A percentile compares a stretch with the other conserved stretches of the same genome.
Evolutionary conservation across 1,284 basidiomycete species (phyloP).

Genomic region (Tylopilus sp.): DNA sequence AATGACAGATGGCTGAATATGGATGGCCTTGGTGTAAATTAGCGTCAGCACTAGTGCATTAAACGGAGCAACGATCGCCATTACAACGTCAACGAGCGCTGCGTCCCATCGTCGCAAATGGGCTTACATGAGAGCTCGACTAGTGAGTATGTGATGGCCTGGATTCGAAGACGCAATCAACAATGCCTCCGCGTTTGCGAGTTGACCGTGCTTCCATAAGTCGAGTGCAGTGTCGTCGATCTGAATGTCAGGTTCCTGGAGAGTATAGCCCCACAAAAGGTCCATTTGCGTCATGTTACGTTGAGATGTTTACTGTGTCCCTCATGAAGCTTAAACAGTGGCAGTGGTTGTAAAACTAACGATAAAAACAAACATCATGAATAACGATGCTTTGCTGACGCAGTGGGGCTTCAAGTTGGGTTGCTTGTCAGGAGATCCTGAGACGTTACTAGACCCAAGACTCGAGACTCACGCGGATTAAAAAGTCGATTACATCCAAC

Average conservation of each 20-base stretch:
- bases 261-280: no score
- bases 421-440: no score
- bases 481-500: no score
- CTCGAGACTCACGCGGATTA: no score
- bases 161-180: background rate
- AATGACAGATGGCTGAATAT: background rate
- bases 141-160: background rate
- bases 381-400: no score
- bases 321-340: no score
- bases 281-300: no score
- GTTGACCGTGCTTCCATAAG: background rate
- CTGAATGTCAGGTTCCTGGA: background rate
- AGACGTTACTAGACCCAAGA: no score
- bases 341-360: no score
- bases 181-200: background rate
- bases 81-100: background rate
- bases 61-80: background rate
- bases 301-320: no score
- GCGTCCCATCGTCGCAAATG: background rate
- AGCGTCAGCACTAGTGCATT: background rate
- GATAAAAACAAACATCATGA: no score
- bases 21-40: background rate
- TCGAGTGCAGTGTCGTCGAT: background rate
- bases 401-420: no score
- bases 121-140: background rate